Percentiles rank a stretch among this genome's conserved stretches.
Conservation (phyloP, 257 asterid species). For the Salvia hispanica region DNA sequence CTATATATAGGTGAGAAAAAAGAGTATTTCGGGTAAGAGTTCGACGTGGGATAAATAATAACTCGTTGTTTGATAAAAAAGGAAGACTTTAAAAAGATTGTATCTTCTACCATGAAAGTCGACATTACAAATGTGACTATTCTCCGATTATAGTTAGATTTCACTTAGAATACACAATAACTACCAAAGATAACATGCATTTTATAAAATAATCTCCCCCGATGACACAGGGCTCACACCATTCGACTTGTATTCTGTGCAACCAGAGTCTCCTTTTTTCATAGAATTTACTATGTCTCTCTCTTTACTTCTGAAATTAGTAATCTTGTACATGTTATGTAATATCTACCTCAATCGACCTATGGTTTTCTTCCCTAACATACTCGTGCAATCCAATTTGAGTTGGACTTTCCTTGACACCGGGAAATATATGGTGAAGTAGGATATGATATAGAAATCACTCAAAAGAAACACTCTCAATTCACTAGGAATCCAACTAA, state of each 20-base stretch:
- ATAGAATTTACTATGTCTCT: too few relatives aligned
- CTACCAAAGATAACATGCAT: not conserved
- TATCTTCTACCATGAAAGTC: not conserved
- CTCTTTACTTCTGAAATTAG: not conserved
- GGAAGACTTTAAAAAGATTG: not conserved
- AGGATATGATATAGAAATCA: too few relatives aligned
- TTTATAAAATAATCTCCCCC: not conserved
- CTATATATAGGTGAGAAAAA: too few relatives aligned
- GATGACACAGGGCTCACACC: too few relatives aligned
- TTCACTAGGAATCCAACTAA: too few relatives aligned
- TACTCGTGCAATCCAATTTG: not conserved
- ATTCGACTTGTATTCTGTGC: not conserved
- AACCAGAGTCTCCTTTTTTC: not conserved
- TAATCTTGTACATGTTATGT: not conserved
- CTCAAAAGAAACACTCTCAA: too few relatives aligned
- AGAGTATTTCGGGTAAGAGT: not conserved
- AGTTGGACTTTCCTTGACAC: too few relatives aligned
- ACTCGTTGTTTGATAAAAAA: not conserved
- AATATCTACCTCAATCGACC: not conserved
- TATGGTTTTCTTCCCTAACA: not conserved
- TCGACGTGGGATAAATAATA: slow-evolving; percentile 8
- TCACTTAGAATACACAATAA: not conserved
- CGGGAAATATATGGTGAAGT: too few relatives aligned
- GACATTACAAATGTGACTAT: not conserved
- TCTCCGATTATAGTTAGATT: not conserved